Conservation (phyloP, 768 basidiomycete species). For the Termitomyces sp. region DNA sequence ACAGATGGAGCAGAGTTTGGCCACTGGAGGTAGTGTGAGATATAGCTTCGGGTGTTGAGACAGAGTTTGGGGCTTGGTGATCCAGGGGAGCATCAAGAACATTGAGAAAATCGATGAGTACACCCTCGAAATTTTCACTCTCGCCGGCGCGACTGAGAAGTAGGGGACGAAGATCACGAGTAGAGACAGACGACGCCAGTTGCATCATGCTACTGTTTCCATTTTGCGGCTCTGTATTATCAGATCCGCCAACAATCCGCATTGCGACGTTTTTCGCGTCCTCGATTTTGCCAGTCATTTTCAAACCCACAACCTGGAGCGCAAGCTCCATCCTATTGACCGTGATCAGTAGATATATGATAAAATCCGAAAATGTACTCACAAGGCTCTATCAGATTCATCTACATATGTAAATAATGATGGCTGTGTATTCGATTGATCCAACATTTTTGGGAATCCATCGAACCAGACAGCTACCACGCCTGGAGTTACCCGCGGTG, state of each 20-base stretch:
- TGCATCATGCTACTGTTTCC: slow-evolving; percentile 47
- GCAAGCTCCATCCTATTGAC: slow-evolving; percentile 84
- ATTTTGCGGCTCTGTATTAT: slow-evolving; percentile 35
- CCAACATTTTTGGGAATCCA: slow-evolving; percentile 59
- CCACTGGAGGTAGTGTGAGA: slow-evolving; percentile 67
- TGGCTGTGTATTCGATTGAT: slow-evolving; percentile 40
- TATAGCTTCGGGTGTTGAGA: slow-evolving; percentile 49
- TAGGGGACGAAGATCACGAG: slow-evolving; percentile 51
- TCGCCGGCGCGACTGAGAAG: slow-evolving; percentile 51
- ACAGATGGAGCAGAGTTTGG: slow-evolving; percentile 87
- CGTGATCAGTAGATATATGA: slow-evolving; percentile 8
- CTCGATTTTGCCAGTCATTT: slow-evolving; percentile 95
- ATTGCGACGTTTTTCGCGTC: slow-evolving; percentile 91
- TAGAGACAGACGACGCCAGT: slow-evolving; percentile 34
- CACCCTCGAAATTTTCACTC: slow-evolving; percentile 61
- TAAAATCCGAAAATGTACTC: slow-evolving; percentile 26
- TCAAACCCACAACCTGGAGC: slow-evolving; percentile 89
- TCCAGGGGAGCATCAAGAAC: slow-evolving; percentile 65
- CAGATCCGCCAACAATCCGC: slow-evolving; percentile 81
- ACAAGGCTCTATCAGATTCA: slow-evolving; percentile 86
- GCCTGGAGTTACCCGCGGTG: slow-evolving; percentile 75
- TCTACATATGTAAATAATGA: slow-evolving; percentile 87
- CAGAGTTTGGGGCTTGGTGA: slow-evolving; percentile 29
- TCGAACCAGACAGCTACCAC: slow-evolving; percentile 89
- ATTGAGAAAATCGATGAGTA: slow-evolving; percentile 76